These are phyloP conservation scores for Sarcodon sp. DNA, from an alignment of 768 basidiomycete species.

Conservation along the genomic window DNA sequence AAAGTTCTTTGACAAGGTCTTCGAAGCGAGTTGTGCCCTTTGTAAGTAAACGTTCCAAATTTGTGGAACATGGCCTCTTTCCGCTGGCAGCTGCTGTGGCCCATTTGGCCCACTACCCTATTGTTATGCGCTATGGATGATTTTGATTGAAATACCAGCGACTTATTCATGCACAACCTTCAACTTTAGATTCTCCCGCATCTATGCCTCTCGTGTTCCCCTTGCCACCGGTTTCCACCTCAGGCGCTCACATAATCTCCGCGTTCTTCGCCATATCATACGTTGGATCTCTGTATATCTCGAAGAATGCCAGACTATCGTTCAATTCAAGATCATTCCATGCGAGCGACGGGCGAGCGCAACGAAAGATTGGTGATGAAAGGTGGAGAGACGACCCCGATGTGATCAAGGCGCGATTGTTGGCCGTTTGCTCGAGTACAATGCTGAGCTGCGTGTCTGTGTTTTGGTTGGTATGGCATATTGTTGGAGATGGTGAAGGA, in stretches of 20 bases:
- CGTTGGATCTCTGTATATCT: slow-evolving; percentile 76
- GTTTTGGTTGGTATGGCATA: slow-evolving; percentile 24
- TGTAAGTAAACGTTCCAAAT: no score
- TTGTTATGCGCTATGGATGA: no score
- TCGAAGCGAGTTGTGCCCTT: no score
- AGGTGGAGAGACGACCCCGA: slow-evolving; percentile 73
- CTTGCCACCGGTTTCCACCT: slow-evolving; percentile 11
- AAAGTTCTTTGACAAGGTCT: no score
- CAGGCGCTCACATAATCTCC: slow-evolving; percentile 39
- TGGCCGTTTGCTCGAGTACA: slow-evolving; percentile 56
- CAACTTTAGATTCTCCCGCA: no score
- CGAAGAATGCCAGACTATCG: slow-evolving; percentile 45
- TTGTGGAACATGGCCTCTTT: no score
- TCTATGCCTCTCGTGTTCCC: slow-evolving; percentile 9
- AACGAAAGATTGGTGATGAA: slow-evolving; percentile 23
- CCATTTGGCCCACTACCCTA: no score
- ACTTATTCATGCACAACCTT: no score
- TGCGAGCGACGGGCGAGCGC: slow-evolving; percentile 10
- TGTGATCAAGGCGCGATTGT: slow-evolving; percentile 71
- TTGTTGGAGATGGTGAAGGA: slow-evolving; percentile 8
- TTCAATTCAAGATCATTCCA: slow-evolving; percentile 22
- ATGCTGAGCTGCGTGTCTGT: slow-evolving; percentile 41
- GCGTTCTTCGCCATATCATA: slow-evolving; percentile 51
- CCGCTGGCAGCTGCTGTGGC: no score
- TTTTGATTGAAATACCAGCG: no score